Evolutionary conservation across 805 yeast genomes (phyloP), one percentile per base, ranked within the genome.

Genomic region (Lipomyces chichibuensis): DNA sequence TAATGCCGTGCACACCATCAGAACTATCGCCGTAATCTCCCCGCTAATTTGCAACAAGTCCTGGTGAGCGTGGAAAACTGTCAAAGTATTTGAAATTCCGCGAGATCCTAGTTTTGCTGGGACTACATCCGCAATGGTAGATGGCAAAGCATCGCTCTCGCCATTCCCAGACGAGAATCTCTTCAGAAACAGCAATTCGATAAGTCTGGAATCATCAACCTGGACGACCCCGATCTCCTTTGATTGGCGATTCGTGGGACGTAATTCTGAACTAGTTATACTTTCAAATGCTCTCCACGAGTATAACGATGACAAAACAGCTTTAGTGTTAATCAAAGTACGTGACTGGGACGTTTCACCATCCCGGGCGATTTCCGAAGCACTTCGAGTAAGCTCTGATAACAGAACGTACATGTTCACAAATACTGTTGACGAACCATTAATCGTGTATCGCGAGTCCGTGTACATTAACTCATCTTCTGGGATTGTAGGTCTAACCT

Each of bases 91-190:
- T 29, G 65, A 53, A 25, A 69, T 67, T 1, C 71, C 71, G 3
- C 71, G 59, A 4, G 71, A 59, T n/a, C 71, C 71, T 13, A 69
- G 65, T 37, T 67, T 69, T 5, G 71, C 71, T 2, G 71, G 71
- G 2, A 60, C 63, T 25, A 69, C 62, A 23, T 25, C 29, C 39
- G 39, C 33, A 17, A 62, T 43, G 7, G 60, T 37, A 52, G 51
- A 27, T 11, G 57, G 55, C 46, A 37, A 61, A 27, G 35, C 60
- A 7, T 55, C 62, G 13, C 46, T 58, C 29, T 49, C 52, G 11
- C 46, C 49, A 13, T 49, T 43, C 27, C 62, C 43, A 20, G 70
- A 52, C 20, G 67, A 53, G 54, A 64, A 67, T 4, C 51, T 59
- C 27, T 63, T 65, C 17, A 67, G 23, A 53, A 67, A 67, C n/a